Conservation (phyloP, 2,329 filamentous ascomycete genomes). For the Paradendryphiella salina region DNA sequence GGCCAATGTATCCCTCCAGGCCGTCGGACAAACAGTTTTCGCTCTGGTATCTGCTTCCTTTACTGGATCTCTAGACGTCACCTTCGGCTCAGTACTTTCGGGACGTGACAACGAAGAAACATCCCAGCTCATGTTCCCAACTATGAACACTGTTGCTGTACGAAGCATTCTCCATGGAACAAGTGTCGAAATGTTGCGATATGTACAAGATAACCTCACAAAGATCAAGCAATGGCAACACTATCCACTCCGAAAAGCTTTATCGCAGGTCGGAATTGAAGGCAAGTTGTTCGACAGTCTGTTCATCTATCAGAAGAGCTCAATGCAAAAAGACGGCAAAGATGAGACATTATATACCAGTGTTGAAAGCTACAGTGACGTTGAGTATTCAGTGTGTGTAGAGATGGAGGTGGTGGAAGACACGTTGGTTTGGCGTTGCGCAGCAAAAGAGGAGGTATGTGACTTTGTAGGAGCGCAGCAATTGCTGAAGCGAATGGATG, state of each 20-base stretch:
- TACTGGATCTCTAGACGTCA: slow-evolving; percentile 68
- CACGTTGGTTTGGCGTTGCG: slow-evolving; percentile 69
- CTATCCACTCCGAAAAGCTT: slow-evolving; percentile 73
- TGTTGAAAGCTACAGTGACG: slow-evolving; percentile 64
- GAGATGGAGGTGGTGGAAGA: slow-evolving; percentile 70
- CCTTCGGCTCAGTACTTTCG: slow-evolving; percentile 81
- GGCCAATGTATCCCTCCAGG: slow-evolving; percentile 72
- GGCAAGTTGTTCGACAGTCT: slow-evolving; percentile 64
- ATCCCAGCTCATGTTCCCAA: slow-evolving; percentile 75
- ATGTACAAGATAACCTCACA: slow-evolving; percentile 71
- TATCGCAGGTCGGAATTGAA: slow-evolving; percentile 55
- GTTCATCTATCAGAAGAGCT: slow-evolving; percentile 66
- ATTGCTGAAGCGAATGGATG: slow-evolving; percentile 64
- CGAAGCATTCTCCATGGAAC: slow-evolving; percentile 73
- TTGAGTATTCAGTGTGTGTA: slow-evolving; percentile 80
- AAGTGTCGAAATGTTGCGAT: slow-evolving; percentile 64
- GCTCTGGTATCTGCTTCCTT: slow-evolving; percentile 68
- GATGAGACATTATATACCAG: slow-evolving; percentile 61
- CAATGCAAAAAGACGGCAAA: slow-evolving; percentile 36
- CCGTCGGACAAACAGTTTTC: slow-evolving; percentile 77
- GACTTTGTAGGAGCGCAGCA: slow-evolving; percentile 51
- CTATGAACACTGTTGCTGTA: slow-evolving; percentile 87
- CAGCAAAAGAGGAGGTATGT: slow-evolving; percentile 64
- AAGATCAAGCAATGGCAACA: slow-evolving; percentile 72
- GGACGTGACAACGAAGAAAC: slow-evolving; percentile 76